phyloP scores from a whole-genome alignment of 768 basidiomycete genomes.

The Cubamyces lactineus region DNA sequence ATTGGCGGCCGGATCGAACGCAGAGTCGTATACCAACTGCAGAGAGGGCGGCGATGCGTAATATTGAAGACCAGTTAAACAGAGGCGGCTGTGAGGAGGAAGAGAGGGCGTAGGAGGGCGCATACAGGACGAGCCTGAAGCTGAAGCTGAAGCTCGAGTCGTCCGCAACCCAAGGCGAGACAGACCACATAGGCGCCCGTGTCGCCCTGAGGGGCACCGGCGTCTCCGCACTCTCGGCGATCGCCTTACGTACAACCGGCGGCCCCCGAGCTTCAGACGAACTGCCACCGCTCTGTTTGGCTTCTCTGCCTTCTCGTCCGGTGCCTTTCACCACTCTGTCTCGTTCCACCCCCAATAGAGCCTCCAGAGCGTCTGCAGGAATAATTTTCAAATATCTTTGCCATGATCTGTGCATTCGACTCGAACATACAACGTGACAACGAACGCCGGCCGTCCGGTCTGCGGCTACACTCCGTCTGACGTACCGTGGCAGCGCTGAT shows the following conservation, averaged over 20 bases:
- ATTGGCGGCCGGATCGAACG: neutral
- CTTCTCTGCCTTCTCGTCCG: no score
- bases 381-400: no score
- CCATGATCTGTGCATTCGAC: no score
- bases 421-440: no score
- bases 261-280: neutral
- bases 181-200: conserved; percentile 10
- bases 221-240: neutral
- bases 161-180: neutral
- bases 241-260: conserved; percentile 19
- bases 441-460: no score
- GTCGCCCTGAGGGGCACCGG: neutral
- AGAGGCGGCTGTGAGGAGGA: neutral
- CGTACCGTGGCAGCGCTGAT: neutral
- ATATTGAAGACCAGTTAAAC: neutral
- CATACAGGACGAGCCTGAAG: neutral
- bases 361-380: no score
- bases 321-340: no score
- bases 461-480: no score
- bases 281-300: no score
- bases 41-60: no score
- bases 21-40: no score
- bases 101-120: neutral
- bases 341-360: no score
- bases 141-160: neutral